A percentile compares a stretch with the other conserved stretches of the same genome.
These are phyloP conservation scores for Hygrocybe punicea DNA, from an alignment of 768 basidiomycete genomes.

Conservation along the genomic window DNA sequence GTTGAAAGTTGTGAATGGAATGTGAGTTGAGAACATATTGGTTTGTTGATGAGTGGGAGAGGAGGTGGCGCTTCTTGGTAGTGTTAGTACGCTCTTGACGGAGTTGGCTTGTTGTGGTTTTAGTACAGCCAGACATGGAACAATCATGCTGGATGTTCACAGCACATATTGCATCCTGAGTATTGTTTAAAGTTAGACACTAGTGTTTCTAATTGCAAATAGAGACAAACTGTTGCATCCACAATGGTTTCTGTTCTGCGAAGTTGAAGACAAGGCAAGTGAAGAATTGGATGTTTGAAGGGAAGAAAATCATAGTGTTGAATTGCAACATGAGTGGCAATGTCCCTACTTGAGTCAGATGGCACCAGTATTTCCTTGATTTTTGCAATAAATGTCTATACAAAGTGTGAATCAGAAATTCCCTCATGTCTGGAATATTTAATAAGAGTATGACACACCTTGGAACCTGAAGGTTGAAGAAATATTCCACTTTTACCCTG, in stretches of 20 bases:
- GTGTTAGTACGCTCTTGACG: not conserved
- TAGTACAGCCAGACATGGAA: not conserved
- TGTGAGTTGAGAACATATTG: slow-evolving; percentile 1
- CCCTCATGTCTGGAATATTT: not conserved
- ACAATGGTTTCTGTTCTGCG: not conserved
- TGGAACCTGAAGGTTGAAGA: not conserved
- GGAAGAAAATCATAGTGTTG: not conserved
- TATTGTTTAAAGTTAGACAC: not conserved
- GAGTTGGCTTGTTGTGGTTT: not conserved
- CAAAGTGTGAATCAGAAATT: too few species aligned
- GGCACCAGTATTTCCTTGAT: slow-evolving; percentile 6
- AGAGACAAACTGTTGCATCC: not conserved
- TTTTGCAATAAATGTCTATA: not conserved
- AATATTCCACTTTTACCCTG: too few species aligned
- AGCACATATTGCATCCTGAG: slow-evolving; percentile 3
- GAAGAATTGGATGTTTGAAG: not conserved
- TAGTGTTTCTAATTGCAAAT: not conserved
- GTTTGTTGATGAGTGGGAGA: not conserved
- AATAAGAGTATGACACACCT: not conserved
- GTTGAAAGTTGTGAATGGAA: slow-evolving; percentile 1
- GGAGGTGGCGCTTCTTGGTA: not conserved
- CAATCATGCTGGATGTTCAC: slow-evolving; percentile 10
- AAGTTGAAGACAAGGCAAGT: not conserved
- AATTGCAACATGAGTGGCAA: not conserved
- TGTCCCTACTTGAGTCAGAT: not conserved